Percentiles rank a stretch among this genome's conserved stretches.
phyloP scores from a whole-genome alignment of 2,329 filamentous ascomycete species.

The Calonectria pseudoturangicola region DNA sequence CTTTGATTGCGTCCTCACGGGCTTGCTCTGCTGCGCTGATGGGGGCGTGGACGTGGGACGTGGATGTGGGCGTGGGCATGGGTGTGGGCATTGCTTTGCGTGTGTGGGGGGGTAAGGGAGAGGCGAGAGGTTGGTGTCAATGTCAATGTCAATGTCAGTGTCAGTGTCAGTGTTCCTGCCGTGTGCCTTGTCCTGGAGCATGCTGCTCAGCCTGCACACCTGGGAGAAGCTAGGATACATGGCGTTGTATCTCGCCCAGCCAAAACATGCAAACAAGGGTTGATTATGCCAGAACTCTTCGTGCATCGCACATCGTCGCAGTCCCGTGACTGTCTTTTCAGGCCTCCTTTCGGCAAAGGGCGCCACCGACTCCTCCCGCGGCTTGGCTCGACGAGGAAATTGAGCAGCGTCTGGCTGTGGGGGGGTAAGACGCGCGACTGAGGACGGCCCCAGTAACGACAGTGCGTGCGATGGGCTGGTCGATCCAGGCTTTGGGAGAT shows the following conservation, averaged over 20 bases:
- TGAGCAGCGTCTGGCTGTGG: conserved; percentile 3
- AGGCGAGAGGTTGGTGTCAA: conserved; percentile 10
- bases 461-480: neutral
- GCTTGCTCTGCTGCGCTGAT: conserved; percentile 9
- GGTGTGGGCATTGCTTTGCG: neutral
- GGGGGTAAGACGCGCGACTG: neutral
- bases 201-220: conserved; percentile 4
- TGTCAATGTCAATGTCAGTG: conserved; percentile 22
- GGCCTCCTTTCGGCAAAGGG: conserved; percentile 1
- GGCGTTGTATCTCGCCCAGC: neutral
- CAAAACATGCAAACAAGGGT: conserved; percentile 15
- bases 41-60: conserved; percentile 2
- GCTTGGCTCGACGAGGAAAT: conserved; percentile 20
- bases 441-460: conserved; percentile 6
- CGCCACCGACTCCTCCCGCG: conserved; percentile 21
- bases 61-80: too few species aligned
- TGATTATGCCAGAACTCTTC: conserved; percentile 9
- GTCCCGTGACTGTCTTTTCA: conserved; percentile 27
- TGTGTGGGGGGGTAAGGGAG: conserved; percentile 1
- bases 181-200: conserved; percentile 8
- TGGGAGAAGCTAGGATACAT: conserved; percentile 10
- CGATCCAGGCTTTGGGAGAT: neutral
- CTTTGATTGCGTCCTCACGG: conserved; percentile 12
- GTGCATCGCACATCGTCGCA: conserved; percentile 30
- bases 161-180: conserved; percentile 17